Evolutionary conservation across 2,329 filamentous ascomycete genomes (phyloP), one percentile per base, ranked within the genome.

Genomic region (Trichoderma lentiforme): DNA sequence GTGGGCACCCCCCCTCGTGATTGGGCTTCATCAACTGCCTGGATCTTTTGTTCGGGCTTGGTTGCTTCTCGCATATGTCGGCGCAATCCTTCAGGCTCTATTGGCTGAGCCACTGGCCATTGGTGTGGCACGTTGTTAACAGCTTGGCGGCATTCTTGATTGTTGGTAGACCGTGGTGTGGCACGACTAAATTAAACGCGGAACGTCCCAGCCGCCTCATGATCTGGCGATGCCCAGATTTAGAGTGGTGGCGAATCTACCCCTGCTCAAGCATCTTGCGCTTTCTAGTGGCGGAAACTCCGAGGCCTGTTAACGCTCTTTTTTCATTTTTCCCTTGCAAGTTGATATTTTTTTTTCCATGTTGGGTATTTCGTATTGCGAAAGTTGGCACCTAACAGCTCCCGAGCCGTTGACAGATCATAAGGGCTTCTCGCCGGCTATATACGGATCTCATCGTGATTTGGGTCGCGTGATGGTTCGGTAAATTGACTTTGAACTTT

Each of bases 81-180:
- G 66, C 66, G 57, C n/a, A 70, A 70, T 70, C 66, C 66, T 70
- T 70, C 39, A 62, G 39, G 57, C 66, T 62, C 39, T 51, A 70
- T 70, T 70, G 66, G 66, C 36, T 61, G 66, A 26, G 56, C 63
- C 61, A 21, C 63, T 7, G 18, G 43, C 28, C 12, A 21, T 32
- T 26, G 66, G 66, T 62, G 66, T 53, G 57, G 66, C 66, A 70
- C 66, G 26, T 70, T 70, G 32, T 62, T 32, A 43, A 47, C 26
- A 21, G 11, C 51, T 18, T 34, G 28, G 36, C 39, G 56, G 56
- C 56, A 47, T 12, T 3, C 51, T 28, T 39, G 18, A 26, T 58
- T 39, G 64, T 30, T 15, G 32, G 24, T 60, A 34, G 62, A 51
- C 8, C 26, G 32, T 43, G 65, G 56, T 68, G 65, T 60, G 66